phyloP scores from a whole-genome alignment of 257 asterid species.

The Rubia yunnanensis region DNA sequence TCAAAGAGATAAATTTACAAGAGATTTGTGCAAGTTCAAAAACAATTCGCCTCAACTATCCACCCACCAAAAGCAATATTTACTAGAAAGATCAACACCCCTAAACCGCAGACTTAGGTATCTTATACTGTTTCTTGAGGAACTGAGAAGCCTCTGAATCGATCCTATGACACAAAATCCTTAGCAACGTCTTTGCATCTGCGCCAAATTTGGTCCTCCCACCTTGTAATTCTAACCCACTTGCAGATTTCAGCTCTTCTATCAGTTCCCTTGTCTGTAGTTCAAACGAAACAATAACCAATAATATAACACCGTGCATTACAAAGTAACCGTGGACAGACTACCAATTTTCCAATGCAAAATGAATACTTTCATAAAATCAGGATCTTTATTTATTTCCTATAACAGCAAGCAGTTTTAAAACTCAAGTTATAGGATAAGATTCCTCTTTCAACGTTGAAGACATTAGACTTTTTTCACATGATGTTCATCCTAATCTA shows the following conservation, averaged over 20 bases:
- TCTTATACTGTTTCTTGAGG: slow-evolving; percentile 89
- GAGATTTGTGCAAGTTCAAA: neutral
- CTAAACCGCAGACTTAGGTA: slow-evolving; percentile 53
- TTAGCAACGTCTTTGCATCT: slow-evolving; percentile 66
- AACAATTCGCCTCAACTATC: neutral
- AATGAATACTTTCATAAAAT: neutral
- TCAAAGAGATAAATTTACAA: neutral
- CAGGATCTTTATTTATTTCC: neutral
- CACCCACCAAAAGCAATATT: neutral
- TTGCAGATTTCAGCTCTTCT: slow-evolving; percentile 73
- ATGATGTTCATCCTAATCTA: neutral
- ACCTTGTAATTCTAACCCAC: slow-evolving; percentile 70
- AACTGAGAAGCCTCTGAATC: slow-evolving; percentile 95
- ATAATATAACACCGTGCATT: neutral
- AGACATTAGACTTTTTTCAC: neutral
- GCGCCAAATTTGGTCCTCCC: slow-evolving; percentile 75
- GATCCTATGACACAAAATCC: slow-evolving; percentile 74
- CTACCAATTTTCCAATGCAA: neutral
- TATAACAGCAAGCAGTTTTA: neutral
- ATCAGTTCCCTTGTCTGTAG: slow-evolving; percentile 81
- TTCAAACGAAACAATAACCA: slow-evolving; percentile 10
- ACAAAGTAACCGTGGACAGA: neutral
- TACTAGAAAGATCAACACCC: neutral
- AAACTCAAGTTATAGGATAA: neutral
- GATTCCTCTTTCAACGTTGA: neutral